Percentiles rank a stretch among this genome's conserved stretches.
Conservation (phyloP, 2,329 filamentous ascomycete species). For the Aspergillus thermomutatus region DNA sequence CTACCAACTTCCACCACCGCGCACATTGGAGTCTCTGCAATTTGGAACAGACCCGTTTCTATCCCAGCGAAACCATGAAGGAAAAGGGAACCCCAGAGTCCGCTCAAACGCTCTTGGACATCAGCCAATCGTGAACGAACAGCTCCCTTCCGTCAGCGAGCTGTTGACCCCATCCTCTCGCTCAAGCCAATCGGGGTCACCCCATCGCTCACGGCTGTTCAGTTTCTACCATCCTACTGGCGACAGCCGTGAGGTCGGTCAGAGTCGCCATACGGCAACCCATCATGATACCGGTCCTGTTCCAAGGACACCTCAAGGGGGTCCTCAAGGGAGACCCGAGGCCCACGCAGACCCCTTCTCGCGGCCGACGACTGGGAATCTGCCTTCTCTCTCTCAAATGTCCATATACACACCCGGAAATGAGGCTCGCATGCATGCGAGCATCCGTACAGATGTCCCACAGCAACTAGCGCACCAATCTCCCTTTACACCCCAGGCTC, state of each 20-base stretch:
- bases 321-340: conserved; percentile 15
- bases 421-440: conserved; percentile 16
- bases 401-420: conserved; percentile 21
- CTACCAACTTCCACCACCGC: conserved; percentile 42
- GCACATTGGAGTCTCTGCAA: conserved; percentile 29
- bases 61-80: conserved; percentile 22
- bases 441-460: conserved; percentile 18
- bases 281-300: conserved; percentile 18
- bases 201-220: conserved; percentile 24
- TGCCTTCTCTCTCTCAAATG: conserved; percentile 33
- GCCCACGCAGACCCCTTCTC: conserved; percentile 17
- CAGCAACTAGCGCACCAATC: conserved; percentile 17
- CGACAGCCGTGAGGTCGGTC: conserved; percentile 11
- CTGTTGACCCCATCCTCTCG: conserved; percentile 33
- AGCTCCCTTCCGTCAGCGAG: conserved; percentile 40
- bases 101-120: conserved; percentile 10
- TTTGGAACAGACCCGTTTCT: conserved; percentile 35
- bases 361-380: conserved; percentile 16
- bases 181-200: conserved; percentile 26
- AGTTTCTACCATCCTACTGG: conserved; percentile 13
- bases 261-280: conserved; percentile 11
- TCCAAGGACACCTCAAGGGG: conserved; percentile 11
- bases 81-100: conserved; percentile 21
- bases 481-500: conserved; percentile 15
- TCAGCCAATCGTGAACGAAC: conserved; percentile 22